These are phyloP conservation scores for Phalaenopsis hybrid DNA, from an alignment of 116 monocot genomes.

Conservation along the genomic window DNA sequence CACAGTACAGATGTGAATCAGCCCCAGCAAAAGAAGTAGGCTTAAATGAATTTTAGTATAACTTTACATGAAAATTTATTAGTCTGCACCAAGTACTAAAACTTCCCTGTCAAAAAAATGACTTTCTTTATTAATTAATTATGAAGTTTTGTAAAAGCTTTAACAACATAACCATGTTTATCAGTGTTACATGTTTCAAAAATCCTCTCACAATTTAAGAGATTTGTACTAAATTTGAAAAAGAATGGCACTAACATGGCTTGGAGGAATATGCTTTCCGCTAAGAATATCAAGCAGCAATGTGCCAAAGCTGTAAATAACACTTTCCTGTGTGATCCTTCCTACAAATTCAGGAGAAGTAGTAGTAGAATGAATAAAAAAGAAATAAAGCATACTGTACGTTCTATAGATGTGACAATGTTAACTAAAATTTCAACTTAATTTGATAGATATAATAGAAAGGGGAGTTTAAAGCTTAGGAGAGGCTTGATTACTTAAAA, in stretches of 20 bases:
- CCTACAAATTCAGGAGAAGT: slow-evolving; percentile 43
- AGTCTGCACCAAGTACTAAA: not conserved
- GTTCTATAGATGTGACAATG: not conserved
- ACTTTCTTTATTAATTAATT: not conserved
- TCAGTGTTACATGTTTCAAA: not conserved
- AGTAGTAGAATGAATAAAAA: not conserved
- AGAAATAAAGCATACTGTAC: not conserved
- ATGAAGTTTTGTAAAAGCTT: not conserved
- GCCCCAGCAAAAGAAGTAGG: not conserved
- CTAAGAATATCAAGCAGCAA: slow-evolving; percentile 74
- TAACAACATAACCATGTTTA: not conserved
- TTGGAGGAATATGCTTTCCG: slow-evolving; percentile 51
- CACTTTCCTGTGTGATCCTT: slow-evolving; percentile 91
- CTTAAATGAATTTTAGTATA: not conserved
- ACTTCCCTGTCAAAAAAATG: not conserved
- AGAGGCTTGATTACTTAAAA: not conserved
- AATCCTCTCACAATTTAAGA: not conserved
- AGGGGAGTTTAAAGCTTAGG: not conserved
- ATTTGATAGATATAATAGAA: not conserved
- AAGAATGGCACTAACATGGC: slow-evolving; percentile 57
- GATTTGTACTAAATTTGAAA: not conserved
- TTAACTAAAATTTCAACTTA: not conserved
- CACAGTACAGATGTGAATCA: slow-evolving; percentile 3
- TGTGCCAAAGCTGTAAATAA: slow-evolving; percentile 96
- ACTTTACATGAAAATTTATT: not conserved